A percentile compares a stretch with the other conserved stretches of the same genome.
These are phyloP conservation scores for Buxus sempervirens DNA, from an alignment of 164 flowering plant species.

Conservation along the genomic window DNA sequence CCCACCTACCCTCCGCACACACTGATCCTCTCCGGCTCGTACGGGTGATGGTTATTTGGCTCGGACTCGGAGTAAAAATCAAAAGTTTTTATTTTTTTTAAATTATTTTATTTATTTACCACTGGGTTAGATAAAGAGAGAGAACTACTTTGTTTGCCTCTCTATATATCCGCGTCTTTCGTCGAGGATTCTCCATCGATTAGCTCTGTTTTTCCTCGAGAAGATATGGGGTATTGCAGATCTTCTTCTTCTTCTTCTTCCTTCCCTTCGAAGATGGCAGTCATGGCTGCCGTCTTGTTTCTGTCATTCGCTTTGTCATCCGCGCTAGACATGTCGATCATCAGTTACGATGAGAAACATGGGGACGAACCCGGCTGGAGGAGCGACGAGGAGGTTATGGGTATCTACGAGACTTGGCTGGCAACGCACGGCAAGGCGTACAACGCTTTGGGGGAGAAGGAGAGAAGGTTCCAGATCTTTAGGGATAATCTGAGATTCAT, in stretches of 20 bases:
- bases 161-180: no score
- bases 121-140: no score
- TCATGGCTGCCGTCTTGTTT: conserved; percentile 8
- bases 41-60: no score
- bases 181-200: no score
- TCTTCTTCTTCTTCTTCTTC: conserved; percentile 2
- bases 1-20: no score
- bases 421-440: conserved; percentile 54
- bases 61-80: no score
- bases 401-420: conserved; percentile 60
- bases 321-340: conserved; percentile 38
- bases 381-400: conserved; percentile 38
- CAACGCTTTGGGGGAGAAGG: conserved; percentile 68
- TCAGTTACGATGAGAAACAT: conserved; percentile 42
- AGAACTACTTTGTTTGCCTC: no score
- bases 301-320: conserved; percentile 17
- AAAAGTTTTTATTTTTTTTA: no score
- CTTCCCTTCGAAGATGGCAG: neutral
- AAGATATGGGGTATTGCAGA: neutral
- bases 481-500: conserved; percentile 69
- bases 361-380: conserved; percentile 12
- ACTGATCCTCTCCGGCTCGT: no score
- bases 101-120: no score
- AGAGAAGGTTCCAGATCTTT: conserved; percentile 59
- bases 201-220: no score